A percentile compares a stretch with the other conserved stretches of the same genome.
Conservation (phyloP, 1,139 yeast genomes). For the Pichia cactophila region DNA sequence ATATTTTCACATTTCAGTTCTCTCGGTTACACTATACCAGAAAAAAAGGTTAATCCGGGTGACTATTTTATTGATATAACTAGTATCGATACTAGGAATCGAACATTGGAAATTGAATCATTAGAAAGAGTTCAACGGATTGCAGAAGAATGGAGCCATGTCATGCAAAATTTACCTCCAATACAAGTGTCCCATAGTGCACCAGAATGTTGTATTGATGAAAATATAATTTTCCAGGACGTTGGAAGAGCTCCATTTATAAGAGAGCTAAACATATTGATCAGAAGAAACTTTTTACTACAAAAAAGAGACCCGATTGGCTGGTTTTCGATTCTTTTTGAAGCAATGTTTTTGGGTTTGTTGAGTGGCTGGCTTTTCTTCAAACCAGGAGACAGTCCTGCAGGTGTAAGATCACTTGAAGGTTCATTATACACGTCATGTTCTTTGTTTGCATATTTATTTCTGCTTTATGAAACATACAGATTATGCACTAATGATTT, state of each 20-base stretch:
- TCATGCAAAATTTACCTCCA: slow-evolving; percentile 14
- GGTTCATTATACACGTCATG: slow-evolving; percentile 58
- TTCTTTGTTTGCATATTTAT: slow-evolving; percentile 62
- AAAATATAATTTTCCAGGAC: slow-evolving; percentile 20
- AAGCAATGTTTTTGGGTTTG: slow-evolving; percentile 50
- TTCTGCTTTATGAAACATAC: slow-evolving; percentile 65
- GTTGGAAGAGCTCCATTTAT: slow-evolving; percentile 30
- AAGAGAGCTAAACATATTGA: slow-evolving; percentile 49
- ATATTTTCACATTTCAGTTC: slow-evolving; percentile 40
- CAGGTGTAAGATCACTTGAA: slow-evolving; percentile 62
- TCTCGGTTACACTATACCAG: slow-evolving; percentile 40
- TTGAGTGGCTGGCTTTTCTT: slow-evolving; percentile 73
- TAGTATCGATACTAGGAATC: slow-evolving; percentile 48
- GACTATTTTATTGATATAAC: slow-evolving; percentile 65
- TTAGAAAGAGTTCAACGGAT: slow-evolving; percentile 38
- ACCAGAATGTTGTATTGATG: slow-evolving; percentile 7
- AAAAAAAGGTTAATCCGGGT: slow-evolving; percentile 43
- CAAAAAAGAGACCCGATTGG: slow-evolving; percentile 57
- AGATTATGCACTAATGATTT: slow-evolving; percentile 66
- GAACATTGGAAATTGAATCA: slow-evolving; percentile 38
- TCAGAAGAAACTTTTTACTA: slow-evolving; percentile 47
- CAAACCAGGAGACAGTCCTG: slow-evolving; percentile 51
- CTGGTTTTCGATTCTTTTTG: slow-evolving; percentile 45
- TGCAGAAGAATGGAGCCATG: slow-evolving; percentile 42
- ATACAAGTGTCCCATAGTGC: not conserved